Evolutionary conservation across 2,329 filamentous ascomycete species (phyloP).

Genomic region (Geosmithia morbida): DNA sequence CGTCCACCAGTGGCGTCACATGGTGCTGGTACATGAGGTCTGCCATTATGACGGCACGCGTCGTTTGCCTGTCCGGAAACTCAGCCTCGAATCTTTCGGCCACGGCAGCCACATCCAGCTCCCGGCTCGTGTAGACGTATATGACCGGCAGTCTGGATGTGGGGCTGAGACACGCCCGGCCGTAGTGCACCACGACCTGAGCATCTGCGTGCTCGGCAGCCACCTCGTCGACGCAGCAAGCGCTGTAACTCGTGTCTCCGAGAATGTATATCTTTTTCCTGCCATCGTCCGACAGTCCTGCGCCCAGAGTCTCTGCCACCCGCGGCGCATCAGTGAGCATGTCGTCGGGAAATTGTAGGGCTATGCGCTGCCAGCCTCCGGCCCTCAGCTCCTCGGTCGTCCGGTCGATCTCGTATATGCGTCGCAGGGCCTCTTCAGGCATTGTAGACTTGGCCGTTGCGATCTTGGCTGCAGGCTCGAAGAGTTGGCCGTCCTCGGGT

Average conservation of each 20-base stretch:
- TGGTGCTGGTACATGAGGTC: conserved; percentile 80
- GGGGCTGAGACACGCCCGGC: conserved; percentile 79
- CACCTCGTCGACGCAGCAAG: conserved; percentile 94
- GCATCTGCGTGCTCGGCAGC: conserved; percentile 88
- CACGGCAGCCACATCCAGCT: conserved; percentile 47
- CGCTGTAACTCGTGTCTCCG: conserved; percentile 90
- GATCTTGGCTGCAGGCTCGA: conserved; percentile 30
- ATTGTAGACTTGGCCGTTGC: conserved; percentile 16
- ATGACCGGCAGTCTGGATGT: conserved; percentile 78
- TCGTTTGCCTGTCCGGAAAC: conserved; percentile 43
- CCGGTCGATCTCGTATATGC: conserved; percentile 73
- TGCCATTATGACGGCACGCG: conserved; percentile 67
- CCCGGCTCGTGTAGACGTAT: conserved; percentile 72
- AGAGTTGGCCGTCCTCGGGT: conserved; percentile 43
- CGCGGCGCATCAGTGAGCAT: conserved; percentile 80
- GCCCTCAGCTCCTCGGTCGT: conserved; percentile 64
- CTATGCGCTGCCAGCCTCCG: conserved; percentile 61
- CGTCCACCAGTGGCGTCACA: conserved; percentile 40
- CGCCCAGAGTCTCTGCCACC: conserved; percentile 47
- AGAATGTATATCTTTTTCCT: conserved; percentile 56
- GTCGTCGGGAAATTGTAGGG: conserved; percentile 88
- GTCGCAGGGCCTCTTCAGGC: conserved; percentile 53
- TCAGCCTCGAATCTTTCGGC: conserved; percentile 47
- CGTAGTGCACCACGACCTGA: conserved; percentile 88
- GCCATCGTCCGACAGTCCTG: conserved; percentile 5